phyloP scores from a whole-genome alignment of 2,329 filamentous ascomycete genomes.

The Stemphylium beticola region DNA sequence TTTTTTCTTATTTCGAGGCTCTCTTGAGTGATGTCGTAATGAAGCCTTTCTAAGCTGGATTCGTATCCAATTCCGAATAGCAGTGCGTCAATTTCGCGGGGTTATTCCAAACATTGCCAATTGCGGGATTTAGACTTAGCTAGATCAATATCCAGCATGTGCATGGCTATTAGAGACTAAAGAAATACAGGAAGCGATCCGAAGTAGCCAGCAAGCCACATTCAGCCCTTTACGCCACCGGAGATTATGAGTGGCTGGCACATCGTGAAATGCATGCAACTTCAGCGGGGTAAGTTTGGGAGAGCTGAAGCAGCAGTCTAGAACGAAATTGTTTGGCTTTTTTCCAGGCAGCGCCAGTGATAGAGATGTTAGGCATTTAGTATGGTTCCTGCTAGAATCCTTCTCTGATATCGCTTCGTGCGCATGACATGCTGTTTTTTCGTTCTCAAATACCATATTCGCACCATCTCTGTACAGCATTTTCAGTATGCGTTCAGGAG shows the following conservation, averaged over 20 bases:
- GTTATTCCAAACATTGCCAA: not conserved
- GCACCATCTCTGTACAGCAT: not conserved
- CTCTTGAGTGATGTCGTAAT: not conserved
- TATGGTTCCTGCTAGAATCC: not conserved
- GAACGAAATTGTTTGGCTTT: too few relatives aligned
- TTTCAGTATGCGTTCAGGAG: not conserved
- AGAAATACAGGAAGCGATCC: conserved; percentile 5
- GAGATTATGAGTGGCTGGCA: conserved; percentile 17
- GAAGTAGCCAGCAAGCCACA: conserved; percentile 3
- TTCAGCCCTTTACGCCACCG: conserved; percentile 27
- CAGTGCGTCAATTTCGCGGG: not conserved
- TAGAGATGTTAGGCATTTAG: not conserved
- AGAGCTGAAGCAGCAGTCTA: not conserved
- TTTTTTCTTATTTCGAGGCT: not conserved
- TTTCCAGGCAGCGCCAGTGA: too few relatives aligned
- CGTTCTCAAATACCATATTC: not conserved
- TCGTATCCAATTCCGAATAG: not conserved
- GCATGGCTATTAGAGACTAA: not conserved
- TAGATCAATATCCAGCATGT: too few relatives aligned
- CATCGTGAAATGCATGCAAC: conserved; percentile 17
- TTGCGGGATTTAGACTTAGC: not conserved
- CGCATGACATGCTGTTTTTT: not conserved
- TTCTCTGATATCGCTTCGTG: not conserved
- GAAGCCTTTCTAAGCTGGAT: not conserved
- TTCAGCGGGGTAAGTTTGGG: conserved; percentile 21